These are phyloP conservation scores for Henckelia pumila DNA, from an alignment of 257 asterid genomes.

Conservation along the genomic window DNA sequence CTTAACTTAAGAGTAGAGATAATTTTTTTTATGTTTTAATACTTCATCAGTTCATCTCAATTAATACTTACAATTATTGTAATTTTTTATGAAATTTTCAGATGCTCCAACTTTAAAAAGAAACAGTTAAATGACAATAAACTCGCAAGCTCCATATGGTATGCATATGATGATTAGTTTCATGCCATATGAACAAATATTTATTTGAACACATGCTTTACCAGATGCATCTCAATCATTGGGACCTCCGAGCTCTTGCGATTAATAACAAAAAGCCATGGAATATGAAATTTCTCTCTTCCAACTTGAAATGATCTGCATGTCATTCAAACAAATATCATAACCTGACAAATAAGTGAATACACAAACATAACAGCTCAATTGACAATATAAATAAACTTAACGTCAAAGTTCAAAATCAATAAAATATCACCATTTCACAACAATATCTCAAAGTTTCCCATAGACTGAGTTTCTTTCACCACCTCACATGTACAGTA, in stretches of 20 bases:
- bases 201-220: conserved; percentile 33
- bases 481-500: background rate
- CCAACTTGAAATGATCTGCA: conserved; percentile 98
- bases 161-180: background rate
- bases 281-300: conserved; percentile 75
- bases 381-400: background rate
- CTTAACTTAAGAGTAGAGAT: no score
- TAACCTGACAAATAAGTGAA: conserved; percentile 3
- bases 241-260: conserved; percentile 93
- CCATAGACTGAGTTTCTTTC: background rate
- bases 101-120: no score
- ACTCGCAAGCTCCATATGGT: no score
- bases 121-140: no score
- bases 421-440: background rate
- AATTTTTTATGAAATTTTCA: no score
- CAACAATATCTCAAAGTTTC: background rate
- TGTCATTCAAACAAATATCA: conserved; percentile 23
- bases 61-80: no score
- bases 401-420: conserved; percentile 3
- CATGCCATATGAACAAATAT: conserved; percentile 10
- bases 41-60: no score
- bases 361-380: conserved; percentile 9
- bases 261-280: conserved; percentile 89
- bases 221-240: conserved; percentile 87
- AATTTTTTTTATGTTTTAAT: no score